These are phyloP conservation scores for Aspergillus latus DNA, from an alignment of 2,329 filamentous ascomycete species.

Conservation along the genomic window DNA sequence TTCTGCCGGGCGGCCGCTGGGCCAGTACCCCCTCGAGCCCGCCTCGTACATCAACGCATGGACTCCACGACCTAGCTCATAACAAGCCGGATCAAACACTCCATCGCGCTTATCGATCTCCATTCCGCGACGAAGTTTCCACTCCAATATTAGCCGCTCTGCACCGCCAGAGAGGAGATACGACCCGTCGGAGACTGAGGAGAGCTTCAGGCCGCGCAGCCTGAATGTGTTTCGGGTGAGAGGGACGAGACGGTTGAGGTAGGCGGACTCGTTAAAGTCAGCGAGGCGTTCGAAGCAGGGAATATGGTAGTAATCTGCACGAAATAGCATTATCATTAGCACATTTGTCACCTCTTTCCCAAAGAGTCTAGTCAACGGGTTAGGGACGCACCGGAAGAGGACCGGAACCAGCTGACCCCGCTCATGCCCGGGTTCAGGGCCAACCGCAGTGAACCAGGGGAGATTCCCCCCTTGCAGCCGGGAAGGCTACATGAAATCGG, in stretches of 20 bases:
- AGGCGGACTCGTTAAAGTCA: slow-evolving; percentile 5
- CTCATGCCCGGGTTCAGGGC: neutral
- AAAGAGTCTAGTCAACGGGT: neutral
- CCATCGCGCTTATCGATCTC: slow-evolving; percentile 11
- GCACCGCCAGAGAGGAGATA: slow-evolving; percentile 4
- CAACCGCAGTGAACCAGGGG: slow-evolving; percentile 3
- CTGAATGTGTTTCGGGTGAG: slow-evolving; percentile 1
- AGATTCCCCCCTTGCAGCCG: neutral
- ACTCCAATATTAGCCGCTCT: slow-evolving; percentile 4
- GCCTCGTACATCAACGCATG: slow-evolving; percentile 1
- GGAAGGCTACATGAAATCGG: slow-evolving; percentile 1
- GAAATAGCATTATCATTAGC: neutral
- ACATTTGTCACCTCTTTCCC: neutral
- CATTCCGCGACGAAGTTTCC: neutral
- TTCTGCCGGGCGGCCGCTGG: neutral
- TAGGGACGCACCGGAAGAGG: neutral
- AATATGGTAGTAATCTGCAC: slow-evolving; percentile 7
- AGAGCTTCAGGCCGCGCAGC: slow-evolving; percentile 1
- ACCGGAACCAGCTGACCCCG: neutral
- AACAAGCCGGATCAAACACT: neutral
- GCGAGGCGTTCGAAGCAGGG: slow-evolving; percentile 8
- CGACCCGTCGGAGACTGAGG: slow-evolving; percentile 1
- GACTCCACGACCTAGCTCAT: neutral
- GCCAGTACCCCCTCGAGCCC: slow-evolving; percentile 4
- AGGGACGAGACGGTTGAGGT: slow-evolving; percentile 6